Conservation (phyloP, 305 asterid genomes). For the Fraxinus greggii region DNA sequence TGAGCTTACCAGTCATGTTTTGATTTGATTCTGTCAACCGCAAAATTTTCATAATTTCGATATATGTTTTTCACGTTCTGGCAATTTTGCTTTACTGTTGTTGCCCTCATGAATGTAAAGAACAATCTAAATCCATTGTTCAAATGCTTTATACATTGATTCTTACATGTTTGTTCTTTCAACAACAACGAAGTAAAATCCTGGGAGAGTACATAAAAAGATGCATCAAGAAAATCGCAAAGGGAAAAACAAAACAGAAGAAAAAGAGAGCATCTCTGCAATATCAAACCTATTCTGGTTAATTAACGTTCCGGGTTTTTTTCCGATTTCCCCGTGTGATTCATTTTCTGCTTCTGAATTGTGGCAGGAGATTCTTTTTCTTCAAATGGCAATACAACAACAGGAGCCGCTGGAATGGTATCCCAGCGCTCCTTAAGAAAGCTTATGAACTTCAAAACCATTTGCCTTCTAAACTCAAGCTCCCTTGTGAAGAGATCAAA, state of each 20-base stretch:
- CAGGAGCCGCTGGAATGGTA: constrained; percentile 85
- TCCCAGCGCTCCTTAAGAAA: constrained; percentile 88
- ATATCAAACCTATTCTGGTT: constrained; percentile 10
- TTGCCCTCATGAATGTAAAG: neutral
- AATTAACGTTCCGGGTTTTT: constrained; percentile 31
- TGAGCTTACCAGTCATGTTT: constrained; percentile 24
- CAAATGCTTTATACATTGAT: neutral
- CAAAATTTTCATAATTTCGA: neutral
- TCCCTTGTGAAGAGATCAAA: constrained; percentile 87
- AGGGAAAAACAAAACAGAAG: neutral
- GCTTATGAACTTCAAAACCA: constrained; percentile 62
- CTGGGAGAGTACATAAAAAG: neutral
- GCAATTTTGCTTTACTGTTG: constrained; percentile 13
- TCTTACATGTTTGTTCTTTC: neutral
- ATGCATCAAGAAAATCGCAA: neutral
- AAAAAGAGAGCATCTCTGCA: neutral
- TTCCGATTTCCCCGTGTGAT: constrained; percentile 36
- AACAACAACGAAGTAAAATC: neutral
- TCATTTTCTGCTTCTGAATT: constrained; percentile 31
- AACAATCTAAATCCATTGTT: neutral
- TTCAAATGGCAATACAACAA: constrained; percentile 72
- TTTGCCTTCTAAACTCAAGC: constrained; percentile 70
- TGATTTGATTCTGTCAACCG: constrained; percentile 12
- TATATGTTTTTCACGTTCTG: neutral
- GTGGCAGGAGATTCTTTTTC: constrained; percentile 37